Percentiles rank a stretch among this genome's conserved stretches.
Evolutionary conservation across 108 stramenopile genomes (phyloP).

Genomic region (Parmales sp.): DNA sequence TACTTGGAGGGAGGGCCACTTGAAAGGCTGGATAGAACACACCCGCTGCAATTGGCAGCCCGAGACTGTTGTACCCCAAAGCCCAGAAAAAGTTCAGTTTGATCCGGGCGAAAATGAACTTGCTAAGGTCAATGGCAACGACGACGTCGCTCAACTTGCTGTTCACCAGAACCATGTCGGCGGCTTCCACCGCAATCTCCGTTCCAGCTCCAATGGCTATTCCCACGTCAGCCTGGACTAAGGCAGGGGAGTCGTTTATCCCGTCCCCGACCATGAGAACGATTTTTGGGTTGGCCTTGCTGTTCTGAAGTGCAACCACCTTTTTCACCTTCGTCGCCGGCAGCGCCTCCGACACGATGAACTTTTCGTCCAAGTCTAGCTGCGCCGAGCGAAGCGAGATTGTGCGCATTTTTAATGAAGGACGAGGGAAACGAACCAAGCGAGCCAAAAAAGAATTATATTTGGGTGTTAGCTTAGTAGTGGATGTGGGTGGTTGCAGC

Average conservation of each 20-base stretch:
- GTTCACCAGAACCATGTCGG: slow-evolving; percentile 82
- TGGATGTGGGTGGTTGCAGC: too few relatives aligned
- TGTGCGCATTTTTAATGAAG: too few relatives aligned
- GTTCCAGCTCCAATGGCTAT: slow-evolving; percentile 77
- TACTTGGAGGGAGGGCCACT: slow-evolving; percentile 45
- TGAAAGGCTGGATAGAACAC: slow-evolving; percentile 57
- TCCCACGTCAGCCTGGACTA: slow-evolving; percentile 80
- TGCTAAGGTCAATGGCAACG: slow-evolving; percentile 73
- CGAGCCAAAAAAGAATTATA: too few relatives aligned
- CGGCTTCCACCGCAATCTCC: slow-evolving; percentile 74
- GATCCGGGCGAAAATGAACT: slow-evolving; percentile 77
- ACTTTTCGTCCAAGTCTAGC: slow-evolving; percentile 39
- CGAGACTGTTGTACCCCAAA: slow-evolving; percentile 66
- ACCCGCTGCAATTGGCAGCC: slow-evolving; percentile 77
- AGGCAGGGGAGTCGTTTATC: slow-evolving; percentile 47
- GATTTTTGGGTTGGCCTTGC: slow-evolving; percentile 46
- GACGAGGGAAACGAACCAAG: too few relatives aligned
- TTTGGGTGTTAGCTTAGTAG: too few relatives aligned
- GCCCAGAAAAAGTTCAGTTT: slow-evolving; percentile 71
- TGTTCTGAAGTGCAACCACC: slow-evolving; percentile 51
- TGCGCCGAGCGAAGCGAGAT: too few relatives aligned
- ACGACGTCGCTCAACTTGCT: slow-evolving; percentile 74
- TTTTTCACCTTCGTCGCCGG: slow-evolving; percentile 66
- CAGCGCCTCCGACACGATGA: slow-evolving; percentile 75
- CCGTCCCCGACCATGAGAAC: slow-evolving; percentile 88